phyloP scores from a whole-genome alignment of 2,329 filamentous ascomycete species.

The Colletotrichum nymphaeae region DNA sequence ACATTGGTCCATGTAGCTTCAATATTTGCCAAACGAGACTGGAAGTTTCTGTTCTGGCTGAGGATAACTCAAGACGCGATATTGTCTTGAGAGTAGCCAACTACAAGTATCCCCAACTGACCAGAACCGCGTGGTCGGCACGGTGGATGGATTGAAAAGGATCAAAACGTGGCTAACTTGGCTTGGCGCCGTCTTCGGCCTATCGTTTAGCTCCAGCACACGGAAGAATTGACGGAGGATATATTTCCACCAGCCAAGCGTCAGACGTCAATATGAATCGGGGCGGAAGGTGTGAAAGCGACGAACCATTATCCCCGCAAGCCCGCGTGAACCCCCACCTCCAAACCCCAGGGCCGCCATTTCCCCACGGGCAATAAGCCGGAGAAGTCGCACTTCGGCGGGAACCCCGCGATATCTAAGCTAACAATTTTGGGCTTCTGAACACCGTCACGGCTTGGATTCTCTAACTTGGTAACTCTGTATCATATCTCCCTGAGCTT shows the following conservation, averaged over 20 bases:
- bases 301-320: neutral
- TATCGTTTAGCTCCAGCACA: too few relatives aligned
- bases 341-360: neutral
- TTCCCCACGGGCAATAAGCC: conserved; percentile 30
- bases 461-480: too few relatives aligned
- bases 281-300: neutral
- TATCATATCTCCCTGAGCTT: too few relatives aligned
- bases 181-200: neutral
- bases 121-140: neutral
- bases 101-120: too few relatives aligned
- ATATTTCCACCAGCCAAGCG: too few relatives aligned
- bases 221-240: too few relatives aligned
- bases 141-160: neutral
- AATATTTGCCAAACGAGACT: too few relatives aligned
- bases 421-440: neutral
- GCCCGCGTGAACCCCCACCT: conserved; percentile 2
- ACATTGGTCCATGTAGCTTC: too few relatives aligned
- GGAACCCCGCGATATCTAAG: conserved; percentile 22
- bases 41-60: too few relatives aligned
- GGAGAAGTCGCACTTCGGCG: conserved; percentile 12
- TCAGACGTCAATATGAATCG: neutral
- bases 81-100: too few relatives aligned
- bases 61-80: too few relatives aligned
- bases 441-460: too few relatives aligned
- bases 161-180: neutral